Evolutionary conservation across 2,329 filamentous ascomycete species (phyloP).

Genomic region (Reticulascus tulasneorum): DNA sequence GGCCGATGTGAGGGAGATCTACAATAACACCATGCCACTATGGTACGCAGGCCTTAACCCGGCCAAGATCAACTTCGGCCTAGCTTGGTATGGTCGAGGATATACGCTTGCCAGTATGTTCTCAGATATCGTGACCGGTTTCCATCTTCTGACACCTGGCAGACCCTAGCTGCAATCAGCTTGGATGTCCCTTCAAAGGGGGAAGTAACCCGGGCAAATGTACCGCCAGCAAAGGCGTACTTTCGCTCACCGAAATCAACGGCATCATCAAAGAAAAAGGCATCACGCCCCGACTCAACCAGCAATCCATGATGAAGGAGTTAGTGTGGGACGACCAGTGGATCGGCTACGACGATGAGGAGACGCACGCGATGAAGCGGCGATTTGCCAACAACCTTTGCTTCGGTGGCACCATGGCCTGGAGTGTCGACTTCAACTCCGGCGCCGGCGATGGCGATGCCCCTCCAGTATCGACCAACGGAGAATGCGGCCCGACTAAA

Average conservation of each 20-base stretch:
- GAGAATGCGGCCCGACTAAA: background rate
- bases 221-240: constrained; percentile 24
- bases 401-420: constrained; percentile 29
- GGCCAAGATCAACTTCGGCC: constrained; percentile 39
- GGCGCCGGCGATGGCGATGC: background rate
- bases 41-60: constrained; percentile 37
- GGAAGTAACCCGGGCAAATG: constrained; percentile 20
- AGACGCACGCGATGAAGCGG: constrained; percentile 20
- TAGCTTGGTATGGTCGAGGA: constrained; percentile 43
- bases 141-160: too few relatives aligned
- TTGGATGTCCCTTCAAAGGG: constrained; percentile 17
- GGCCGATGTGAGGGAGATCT: constrained; percentile 38
- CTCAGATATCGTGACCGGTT: too few relatives aligned
- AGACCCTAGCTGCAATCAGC: constrained; percentile 10
- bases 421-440: constrained; percentile 18
- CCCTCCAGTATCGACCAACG: background rate
- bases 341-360: constrained; percentile 20
- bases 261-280: constrained; percentile 83
- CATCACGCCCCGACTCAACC: constrained; percentile 51
- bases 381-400: constrained; percentile 20
- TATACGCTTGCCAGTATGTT: constrained; percentile 33
- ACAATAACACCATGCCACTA: constrained; percentile 27
- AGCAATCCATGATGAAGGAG: constrained; percentile 22
- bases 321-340: constrained; percentile 21
- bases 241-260: constrained; percentile 40